Percentiles rank a stretch among this genome's conserved stretches.
phyloP scores from a whole-genome alignment of 2,329 filamentous ascomycete genomes.

The Chaetomiaceae sp. region DNA sequence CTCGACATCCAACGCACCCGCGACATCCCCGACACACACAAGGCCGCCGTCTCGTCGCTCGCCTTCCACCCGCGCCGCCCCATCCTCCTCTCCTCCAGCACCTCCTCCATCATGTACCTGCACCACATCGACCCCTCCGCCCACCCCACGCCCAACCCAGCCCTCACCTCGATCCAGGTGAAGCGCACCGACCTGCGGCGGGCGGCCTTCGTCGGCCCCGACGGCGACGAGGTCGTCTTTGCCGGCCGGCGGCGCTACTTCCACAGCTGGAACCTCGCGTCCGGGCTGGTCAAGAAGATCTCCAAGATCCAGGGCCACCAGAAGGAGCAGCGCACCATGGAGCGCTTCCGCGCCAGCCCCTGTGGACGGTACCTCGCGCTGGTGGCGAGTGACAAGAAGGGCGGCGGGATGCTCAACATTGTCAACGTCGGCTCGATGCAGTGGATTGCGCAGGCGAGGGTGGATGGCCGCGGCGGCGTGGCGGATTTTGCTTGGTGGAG shows the following conservation, averaged over 20 bases:
- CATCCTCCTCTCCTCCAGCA: constrained; percentile 83
- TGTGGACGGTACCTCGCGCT: constrained; percentile 84
- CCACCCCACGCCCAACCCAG: constrained; percentile 75
- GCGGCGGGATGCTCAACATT: constrained; percentile 83
- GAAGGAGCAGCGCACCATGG: constrained; percentile 85
- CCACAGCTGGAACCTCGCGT: constrained; percentile 85
- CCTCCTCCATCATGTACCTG: constrained; percentile 77
- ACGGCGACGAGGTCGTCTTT: constrained; percentile 77
- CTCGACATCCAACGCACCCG: constrained; percentile 86
- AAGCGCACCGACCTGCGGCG: constrained; percentile 78
- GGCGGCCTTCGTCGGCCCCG: constrained; percentile 71
- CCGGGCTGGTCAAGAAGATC: constrained; percentile 78
- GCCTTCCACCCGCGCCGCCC: constrained; percentile 87
- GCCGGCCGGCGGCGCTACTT: constrained; percentile 87
- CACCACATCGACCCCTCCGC: constrained; percentile 81
- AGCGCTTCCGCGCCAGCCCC: constrained; percentile 81
- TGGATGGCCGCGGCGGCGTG: constrained; percentile 78
- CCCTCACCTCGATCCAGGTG: constrained; percentile 85
- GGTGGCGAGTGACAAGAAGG: constrained; percentile 73
- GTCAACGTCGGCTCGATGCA: constrained; percentile 75
- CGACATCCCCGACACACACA: constrained; percentile 76
- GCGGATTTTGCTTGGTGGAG: constrained; percentile 94
- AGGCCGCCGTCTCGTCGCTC: constrained; percentile 74
- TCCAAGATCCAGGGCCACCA: constrained; percentile 69
- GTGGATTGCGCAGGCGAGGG: constrained; percentile 77